A percentile compares a stretch with the other conserved stretches of the same genome.
Conservation (phyloP, 345 rosid species). For the Gynandropsis gynandra region DNA sequence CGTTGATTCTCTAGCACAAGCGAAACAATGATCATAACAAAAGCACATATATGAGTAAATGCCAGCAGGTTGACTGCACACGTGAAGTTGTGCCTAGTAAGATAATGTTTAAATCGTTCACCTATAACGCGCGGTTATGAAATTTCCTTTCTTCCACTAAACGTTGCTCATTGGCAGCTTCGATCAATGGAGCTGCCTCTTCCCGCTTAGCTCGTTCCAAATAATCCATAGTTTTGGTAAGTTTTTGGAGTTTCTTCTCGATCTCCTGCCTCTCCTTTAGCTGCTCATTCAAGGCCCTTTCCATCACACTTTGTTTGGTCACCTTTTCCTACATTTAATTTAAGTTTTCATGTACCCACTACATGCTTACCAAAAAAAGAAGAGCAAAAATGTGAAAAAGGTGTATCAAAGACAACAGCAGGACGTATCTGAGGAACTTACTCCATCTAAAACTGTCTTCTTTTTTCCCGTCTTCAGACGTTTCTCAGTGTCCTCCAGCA, state of each 20-base stretch:
- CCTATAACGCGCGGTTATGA: slow-evolving; percentile 88
- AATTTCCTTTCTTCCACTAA: slow-evolving; percentile 76
- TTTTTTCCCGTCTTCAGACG: slow-evolving; percentile 68
- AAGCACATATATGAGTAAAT: too few species aligned
- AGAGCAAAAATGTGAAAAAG: too few species aligned
- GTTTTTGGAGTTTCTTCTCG: slow-evolving; percentile 87
- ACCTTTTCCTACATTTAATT: slow-evolving; percentile 56
- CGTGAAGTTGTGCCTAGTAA: too few species aligned
- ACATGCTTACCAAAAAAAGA: too few species aligned
- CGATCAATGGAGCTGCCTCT: slow-evolving; percentile 91
- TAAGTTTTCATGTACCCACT: slow-evolving; percentile 5
- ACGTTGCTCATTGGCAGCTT: slow-evolving; percentile 76
- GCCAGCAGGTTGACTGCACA: too few species aligned
- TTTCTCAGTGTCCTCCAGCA: slow-evolving; percentile 74
- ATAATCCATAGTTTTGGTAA: slow-evolving; percentile 88
- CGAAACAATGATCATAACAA: too few species aligned
- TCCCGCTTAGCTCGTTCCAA: slow-evolving; percentile 96
- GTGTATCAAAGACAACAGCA: too few species aligned
- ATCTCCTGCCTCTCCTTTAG: slow-evolving; percentile 92
- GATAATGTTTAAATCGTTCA: slow-evolving; percentile 11
- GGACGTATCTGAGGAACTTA: too few species aligned
- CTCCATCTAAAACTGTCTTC: slow-evolving; percentile 60
- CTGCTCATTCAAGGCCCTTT: too few species aligned
- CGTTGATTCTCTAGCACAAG: too few species aligned
- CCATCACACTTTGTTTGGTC: slow-evolving; percentile 62